Conservation (phyloP, 306 rosid species). For the Urtica urens region DNA sequence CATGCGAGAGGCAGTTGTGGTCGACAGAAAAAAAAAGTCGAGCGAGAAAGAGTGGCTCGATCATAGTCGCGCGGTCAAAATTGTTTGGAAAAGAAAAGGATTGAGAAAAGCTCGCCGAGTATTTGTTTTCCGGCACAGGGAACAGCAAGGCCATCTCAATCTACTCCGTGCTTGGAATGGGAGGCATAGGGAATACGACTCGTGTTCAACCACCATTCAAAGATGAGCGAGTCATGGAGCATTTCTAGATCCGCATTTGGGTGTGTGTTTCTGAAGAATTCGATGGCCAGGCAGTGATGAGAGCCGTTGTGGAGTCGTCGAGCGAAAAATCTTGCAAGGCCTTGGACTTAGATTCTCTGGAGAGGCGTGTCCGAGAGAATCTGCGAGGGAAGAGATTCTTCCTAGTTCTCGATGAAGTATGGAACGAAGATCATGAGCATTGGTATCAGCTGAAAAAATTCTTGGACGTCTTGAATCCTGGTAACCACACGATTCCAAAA, state of each 20-base stretch:
- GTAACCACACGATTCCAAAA: conserved; percentile 22
- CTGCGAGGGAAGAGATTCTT: conserved; percentile 12
- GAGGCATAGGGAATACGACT: conserved; percentile 37
- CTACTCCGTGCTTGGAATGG: conserved; percentile 27
- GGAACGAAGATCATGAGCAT: conserved; percentile 23
- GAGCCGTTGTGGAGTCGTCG: conserved; percentile 15
- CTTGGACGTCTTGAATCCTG: conserved; percentile 22
- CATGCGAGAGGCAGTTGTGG: conserved; percentile 8
- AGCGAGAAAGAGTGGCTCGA: background rate
- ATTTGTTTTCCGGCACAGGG: background rate
- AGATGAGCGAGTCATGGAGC: background rate
- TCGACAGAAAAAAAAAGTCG: background rate
- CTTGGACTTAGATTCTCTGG: conserved; percentile 9
- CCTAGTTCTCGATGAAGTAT: conserved; percentile 36
- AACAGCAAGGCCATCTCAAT: conserved; percentile 15
- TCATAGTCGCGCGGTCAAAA: background rate
- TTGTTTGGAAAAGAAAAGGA: conserved; percentile 17
- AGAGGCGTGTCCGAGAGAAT: background rate
- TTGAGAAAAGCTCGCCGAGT: background rate
- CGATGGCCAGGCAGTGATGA: conserved; percentile 17
- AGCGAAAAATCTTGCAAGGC: background rate
- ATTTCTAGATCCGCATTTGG: conserved; percentile 16
- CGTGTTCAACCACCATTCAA: conserved; percentile 26
- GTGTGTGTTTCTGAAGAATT: conserved; percentile 36
- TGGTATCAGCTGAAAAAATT: conserved; percentile 20